A percentile compares a stretch with the other conserved stretches of the same genome.
Evolutionary conservation across 306 rosid genomes (phyloP).

Genomic region (Geum urbanum): DNA sequence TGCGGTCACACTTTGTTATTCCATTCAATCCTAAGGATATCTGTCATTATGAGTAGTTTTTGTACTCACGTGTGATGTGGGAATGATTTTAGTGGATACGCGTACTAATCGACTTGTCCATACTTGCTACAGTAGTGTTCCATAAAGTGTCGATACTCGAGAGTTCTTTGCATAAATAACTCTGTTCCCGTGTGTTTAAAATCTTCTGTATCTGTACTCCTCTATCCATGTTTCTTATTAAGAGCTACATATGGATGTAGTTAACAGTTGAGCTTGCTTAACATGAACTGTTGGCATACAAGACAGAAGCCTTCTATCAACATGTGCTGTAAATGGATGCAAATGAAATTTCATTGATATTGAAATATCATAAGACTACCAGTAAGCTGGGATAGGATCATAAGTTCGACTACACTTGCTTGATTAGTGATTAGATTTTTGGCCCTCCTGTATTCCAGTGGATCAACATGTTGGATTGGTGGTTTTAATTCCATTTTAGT

Average conservation of each 20-base stretch:
- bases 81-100: not conserved
- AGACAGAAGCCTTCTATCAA: not conserved
- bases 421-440: not conserved
- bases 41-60: not conserved
- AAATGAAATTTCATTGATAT: not conserved
- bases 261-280: not conserved
- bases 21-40: not conserved
- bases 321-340: not conserved
- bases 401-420: not conserved
- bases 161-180: not conserved
- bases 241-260: not conserved
- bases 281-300: conserved; percentile 6
- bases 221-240: not conserved
- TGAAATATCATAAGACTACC: not conserved
- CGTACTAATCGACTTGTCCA: not conserved
- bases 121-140: not conserved
- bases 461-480: not conserved
- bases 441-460: not conserved
- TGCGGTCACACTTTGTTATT: not conserved
- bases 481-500: not conserved
- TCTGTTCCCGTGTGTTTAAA: not conserved
- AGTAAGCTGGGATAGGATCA: not conserved
- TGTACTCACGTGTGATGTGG: not conserved
- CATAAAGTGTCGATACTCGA: not conserved
- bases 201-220: not conserved